These are phyloP conservation scores for Hyphodiscus hymeniophilus DNA, from an alignment of 495 filamentous ascomycete genomes.

Conservation along the genomic window DNA sequence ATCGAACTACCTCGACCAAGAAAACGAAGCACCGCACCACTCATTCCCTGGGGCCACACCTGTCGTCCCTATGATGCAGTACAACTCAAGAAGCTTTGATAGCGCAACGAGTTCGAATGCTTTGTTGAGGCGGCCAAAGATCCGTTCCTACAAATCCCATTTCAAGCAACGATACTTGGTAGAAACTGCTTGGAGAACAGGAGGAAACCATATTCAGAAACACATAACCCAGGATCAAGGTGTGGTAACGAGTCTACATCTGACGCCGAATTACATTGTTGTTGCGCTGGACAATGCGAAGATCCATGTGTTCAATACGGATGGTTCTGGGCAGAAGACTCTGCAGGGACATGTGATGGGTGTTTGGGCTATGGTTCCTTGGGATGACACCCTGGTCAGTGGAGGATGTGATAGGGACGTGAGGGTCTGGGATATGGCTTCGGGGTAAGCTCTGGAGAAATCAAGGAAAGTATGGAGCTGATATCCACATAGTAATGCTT, in stretches of 20 bases:
- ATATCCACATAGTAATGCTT: constrained; percentile 39
- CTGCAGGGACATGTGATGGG: constrained; percentile 96
- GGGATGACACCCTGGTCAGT: constrained; percentile 91
- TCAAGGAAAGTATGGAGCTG: neutral
- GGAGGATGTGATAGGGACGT: constrained; percentile 97
- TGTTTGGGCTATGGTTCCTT: constrained; percentile 99
- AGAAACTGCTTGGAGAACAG: constrained; percentile 91
- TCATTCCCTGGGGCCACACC: constrained; percentile 7
- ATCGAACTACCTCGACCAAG: constrained; percentile 2
- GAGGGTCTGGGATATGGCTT: constrained; percentile 92
- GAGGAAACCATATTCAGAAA: constrained; percentile 65
- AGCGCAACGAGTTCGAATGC: constrained; percentile 20
- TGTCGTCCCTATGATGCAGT: neutral
- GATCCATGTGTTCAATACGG: constrained; percentile 94
- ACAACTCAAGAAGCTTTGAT: constrained; percentile 32
- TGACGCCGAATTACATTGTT: constrained; percentile 93
- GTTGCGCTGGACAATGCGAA: constrained; percentile 97
- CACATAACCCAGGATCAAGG: constrained; percentile 94
- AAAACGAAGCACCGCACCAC: neutral
- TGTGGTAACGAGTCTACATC: constrained; percentile 90
- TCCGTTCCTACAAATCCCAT: constrained; percentile 78
- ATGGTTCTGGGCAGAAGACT: constrained; percentile 79
- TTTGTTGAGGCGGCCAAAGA: constrained; percentile 28
- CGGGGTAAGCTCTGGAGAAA: constrained; percentile 55
- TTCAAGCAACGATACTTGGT: constrained; percentile 97